Conservation (phyloP, 2,329 filamentous ascomycete genomes). For the Fusarium hainanense region DNA sequence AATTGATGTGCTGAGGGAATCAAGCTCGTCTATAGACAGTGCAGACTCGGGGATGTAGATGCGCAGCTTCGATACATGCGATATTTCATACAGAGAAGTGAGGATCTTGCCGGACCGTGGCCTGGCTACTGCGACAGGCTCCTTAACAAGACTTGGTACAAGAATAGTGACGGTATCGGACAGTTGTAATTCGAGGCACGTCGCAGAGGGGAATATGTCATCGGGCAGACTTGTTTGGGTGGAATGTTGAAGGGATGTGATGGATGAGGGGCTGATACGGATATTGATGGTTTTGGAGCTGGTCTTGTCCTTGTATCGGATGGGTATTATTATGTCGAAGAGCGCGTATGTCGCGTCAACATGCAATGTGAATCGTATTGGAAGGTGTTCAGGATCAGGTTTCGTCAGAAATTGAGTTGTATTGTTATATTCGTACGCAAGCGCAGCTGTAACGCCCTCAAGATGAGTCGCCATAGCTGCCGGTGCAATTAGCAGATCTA, state of each 20-base stretch:
- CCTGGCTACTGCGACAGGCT: neutral
- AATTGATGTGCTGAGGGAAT: neutral
- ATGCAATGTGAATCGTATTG: neutral
- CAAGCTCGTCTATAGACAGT: neutral
- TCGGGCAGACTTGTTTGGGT: neutral
- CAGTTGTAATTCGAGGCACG: neutral
- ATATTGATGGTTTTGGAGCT: neutral
- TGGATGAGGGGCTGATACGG: neutral
- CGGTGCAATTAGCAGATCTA: neutral
- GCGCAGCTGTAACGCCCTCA: neutral
- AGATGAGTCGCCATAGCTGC: neutral
- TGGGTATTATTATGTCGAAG: neutral
- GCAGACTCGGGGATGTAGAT: neutral
- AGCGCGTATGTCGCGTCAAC: neutral
- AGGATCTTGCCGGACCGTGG: neutral
- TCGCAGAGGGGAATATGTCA: neutral
- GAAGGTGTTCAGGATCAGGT: neutral
- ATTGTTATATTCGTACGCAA: neutral
- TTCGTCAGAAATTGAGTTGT: neutral
- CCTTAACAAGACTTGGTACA: neutral
- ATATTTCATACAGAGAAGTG: neutral
- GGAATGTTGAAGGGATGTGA: neutral
- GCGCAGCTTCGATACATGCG: neutral
- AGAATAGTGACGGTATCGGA: fast-evolving
- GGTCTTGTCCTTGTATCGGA: neutral